phyloP scores from a whole-genome alignment of 75 land plant genomes.

The Cryptomeria japonica region DNA sequence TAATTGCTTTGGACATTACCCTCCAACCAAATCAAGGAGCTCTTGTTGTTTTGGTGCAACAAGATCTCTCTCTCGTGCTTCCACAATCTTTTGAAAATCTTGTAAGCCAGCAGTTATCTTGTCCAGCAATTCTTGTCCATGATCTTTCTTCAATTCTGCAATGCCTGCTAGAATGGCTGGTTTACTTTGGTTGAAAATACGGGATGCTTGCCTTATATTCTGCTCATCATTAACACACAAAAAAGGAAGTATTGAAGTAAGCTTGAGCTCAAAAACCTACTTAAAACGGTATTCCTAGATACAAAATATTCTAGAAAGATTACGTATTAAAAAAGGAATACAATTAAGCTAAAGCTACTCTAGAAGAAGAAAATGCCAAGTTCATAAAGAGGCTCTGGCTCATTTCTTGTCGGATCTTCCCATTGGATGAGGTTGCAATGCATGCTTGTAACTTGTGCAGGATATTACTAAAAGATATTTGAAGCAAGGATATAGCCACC shows the following conservation, averaged over 20 bases:
- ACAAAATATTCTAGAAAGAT: not conserved
- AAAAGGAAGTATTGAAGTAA: not conserved
- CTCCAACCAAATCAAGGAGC: constrained; percentile 80
- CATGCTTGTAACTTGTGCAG: not conserved
- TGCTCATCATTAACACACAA: constrained; percentile 15
- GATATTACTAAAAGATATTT: not conserved
- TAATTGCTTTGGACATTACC: constrained; percentile 41
- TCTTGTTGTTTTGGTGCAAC: constrained; percentile 91
- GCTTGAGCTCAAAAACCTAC: not conserved
- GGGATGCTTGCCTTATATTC: constrained; percentile 93
- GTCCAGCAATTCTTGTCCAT: constrained; percentile 67
- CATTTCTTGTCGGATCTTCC: not conserved
- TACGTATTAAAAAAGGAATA: not conserved
- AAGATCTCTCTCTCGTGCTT: constrained; percentile 62
- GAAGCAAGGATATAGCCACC: not conserved
- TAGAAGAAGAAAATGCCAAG: not conserved
- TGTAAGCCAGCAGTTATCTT: constrained; percentile 78
- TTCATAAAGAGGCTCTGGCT: not conserved
- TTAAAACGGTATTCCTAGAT: not conserved
- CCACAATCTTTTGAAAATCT: constrained; percentile 80
- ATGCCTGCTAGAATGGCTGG: constrained; percentile 61
- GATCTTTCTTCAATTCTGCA: constrained; percentile 81
- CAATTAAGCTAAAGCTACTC: not conserved
- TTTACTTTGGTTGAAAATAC: constrained; percentile 75
- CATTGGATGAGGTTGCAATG: not conserved